Conservation (phyloP, 768 basidiomycete species). For the Suillus cothurnatus region DNA sequence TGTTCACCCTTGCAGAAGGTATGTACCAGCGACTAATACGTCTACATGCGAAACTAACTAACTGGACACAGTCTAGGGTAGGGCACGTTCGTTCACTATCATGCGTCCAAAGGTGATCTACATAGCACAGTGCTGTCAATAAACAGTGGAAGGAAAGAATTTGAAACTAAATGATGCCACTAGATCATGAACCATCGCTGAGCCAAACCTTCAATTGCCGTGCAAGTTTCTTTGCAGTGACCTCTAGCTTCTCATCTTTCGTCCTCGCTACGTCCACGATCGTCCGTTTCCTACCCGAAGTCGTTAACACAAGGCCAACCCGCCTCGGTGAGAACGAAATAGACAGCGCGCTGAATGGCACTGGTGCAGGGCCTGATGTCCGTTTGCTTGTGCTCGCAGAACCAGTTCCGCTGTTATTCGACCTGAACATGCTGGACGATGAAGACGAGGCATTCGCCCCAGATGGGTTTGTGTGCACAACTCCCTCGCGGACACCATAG, state of each 20-base stretch:
- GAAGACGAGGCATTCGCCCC: constrained; percentile 10
- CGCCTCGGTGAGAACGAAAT: constrained; percentile 42
- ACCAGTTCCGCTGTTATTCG: constrained; percentile 4
- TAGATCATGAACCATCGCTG: constrained; percentile 13
- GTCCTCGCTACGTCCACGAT: constrained; percentile 54
- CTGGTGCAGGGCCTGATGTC: constrained; percentile 11
- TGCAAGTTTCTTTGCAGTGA: constrained; percentile 53
- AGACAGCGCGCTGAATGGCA: constrained; percentile 41
- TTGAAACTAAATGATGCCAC: neutral
- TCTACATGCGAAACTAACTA: too few relatives aligned
- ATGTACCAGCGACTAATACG: too few relatives aligned
- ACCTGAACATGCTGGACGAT: constrained; percentile 2
- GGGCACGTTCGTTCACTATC: neutral
- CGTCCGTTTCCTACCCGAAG: constrained; percentile 46
- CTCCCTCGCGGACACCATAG: constrained; percentile 43
- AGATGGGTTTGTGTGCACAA: constrained; percentile 24
- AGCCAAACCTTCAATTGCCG: constrained; percentile 49
- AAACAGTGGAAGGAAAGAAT: neutral
- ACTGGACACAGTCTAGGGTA: neutral
- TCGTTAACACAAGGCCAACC: constrained; percentile 38
- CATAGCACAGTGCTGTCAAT: neutral
- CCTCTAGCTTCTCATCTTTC: constrained; percentile 59
- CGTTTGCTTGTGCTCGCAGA: constrained; percentile 8
- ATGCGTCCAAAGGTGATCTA: neutral
- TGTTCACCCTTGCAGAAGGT: too few relatives aligned